Evolutionary conservation across 331 rosid genomes (phyloP).

Genomic region (Rhamnella rubrinervis): DNA sequence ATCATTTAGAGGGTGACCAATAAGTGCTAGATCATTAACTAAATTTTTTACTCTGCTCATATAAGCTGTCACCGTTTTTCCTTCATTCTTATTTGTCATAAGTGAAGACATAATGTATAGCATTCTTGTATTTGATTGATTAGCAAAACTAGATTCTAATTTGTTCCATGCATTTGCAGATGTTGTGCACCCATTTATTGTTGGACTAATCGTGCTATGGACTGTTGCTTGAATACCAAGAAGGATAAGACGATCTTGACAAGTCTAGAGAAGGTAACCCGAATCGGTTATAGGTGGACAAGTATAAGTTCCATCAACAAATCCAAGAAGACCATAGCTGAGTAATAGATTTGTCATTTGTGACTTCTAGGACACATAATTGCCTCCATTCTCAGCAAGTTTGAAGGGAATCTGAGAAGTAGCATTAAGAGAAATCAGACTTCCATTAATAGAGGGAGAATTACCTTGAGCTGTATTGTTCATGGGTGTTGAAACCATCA

Average conservation of each 20-base stretch:
- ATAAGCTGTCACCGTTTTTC: background rate
- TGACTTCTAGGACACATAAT: background rate
- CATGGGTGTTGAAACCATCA: no score
- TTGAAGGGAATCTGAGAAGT: no score
- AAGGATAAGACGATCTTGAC: background rate
- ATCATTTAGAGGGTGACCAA: background rate
- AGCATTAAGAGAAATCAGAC: background rate
- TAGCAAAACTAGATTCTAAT: background rate
- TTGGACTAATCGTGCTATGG: background rate
- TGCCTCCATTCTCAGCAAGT: background rate
- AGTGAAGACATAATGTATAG: no score
- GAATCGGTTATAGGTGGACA: background rate
- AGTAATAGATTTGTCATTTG: background rate
- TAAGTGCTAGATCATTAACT: background rate
- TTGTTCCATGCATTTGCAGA: background rate
- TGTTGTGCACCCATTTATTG: background rate
- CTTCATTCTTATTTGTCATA: background rate
- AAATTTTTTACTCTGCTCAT: background rate
- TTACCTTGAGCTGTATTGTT: no score
- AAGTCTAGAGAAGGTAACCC: background rate
- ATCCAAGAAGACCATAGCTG: background rate
- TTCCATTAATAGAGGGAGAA: background rate
- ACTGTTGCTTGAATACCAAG: background rate
- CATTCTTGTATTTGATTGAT: background rate
- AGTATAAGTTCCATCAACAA: background rate